Evolutionary conservation across 345 rosid genomes (phyloP), one percentile per base, ranked within the genome.

Genomic region (Bruguiera parviflora): DNA sequence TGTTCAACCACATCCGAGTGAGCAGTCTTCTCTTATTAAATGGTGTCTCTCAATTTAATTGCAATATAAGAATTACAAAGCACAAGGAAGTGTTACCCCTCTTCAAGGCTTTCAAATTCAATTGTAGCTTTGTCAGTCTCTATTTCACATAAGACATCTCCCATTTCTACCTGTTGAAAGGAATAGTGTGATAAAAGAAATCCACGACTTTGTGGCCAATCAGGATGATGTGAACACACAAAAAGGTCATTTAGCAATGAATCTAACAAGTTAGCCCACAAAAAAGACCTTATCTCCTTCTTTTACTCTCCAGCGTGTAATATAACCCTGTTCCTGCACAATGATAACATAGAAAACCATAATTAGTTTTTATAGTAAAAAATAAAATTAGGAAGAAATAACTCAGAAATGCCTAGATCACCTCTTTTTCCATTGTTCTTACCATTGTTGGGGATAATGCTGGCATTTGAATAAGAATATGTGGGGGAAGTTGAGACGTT

Each of bases 361-460:
- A 49, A 46, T 74, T 55, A 68, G 71, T 57, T 35, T 72, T 66
- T 69, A 70, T 52, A 46, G 63, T 31, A 18, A 60, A 37, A 33
- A 35, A 32, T 28, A 33, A 52, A 53, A 64, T 65, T 11, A 52
- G 65, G 58, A 60, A 66, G 67, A 51, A 27, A 53, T 53, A 67
- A 20, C 71, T 67, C 61, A 74, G 58, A 22, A 55, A 55, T 55
- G 58, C 31, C 19, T 43, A 43, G 49, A 43, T 43, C 5, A 13
- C 49, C 49, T 43, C 13, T 4, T 43, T 43, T 43, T 13, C 18
- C 49, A 43, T 13, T 43, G 49, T 3, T 43, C 77, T 73, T 77
- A 91, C 98, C 98, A 94, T 94, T 71, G 98, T 94, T 51, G 98
- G 98, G 70, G 98, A 94, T 68, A 94, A 86, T 69, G 98, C 97